Evolutionary conservation across 2,329 filamentous ascomycete genomes (phyloP), one percentile per base, ranked within the genome.

Genomic region (Purpureocillium lavendulum): DNA sequence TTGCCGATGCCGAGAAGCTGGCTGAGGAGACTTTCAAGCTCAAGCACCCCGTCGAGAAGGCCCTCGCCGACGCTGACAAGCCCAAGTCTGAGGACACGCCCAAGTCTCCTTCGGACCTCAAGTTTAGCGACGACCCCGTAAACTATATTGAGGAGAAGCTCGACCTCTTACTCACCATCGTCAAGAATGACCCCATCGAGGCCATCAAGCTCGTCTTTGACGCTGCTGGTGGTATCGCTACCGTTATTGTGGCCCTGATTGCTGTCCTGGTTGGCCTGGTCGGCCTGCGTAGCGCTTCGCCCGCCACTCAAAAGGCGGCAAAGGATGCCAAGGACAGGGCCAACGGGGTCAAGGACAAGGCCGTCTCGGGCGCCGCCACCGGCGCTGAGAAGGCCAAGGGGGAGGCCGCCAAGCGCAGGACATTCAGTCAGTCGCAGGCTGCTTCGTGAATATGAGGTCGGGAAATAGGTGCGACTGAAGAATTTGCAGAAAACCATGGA

Each of bases 181-280:
- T 69, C 61, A 78, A 87, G 72, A 76, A 79, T 54, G 83, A 94
- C 65, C 88, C 89, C 42, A 55, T 95, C 49, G 73, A 88, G 67
- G 89, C 89, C 39, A 70, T 89, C 68, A 86, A 87, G 70, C 85
- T 87, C 54, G 85, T 96, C 49, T 92, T 92, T 49, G 92, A 96
- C 69, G 82, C 94, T 52, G 87, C 88, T 47, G 88, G 80, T 57
- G 86, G 80, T 56, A 69, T 94, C 56, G 84, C 71, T 57, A 84
- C 82, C 49, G 61, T 88, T 48, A 60, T 82, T 34, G 67, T 87
- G 41, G 80, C 83, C 36, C 57, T 92, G 50, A 60, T 94, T 45
- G 78, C 82, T 49, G 54, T 95, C 47, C 64, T 94, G 47, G 65
- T 84, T 46, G 74, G 77, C 51, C 66, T 84, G 47, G 63, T 90